These are phyloP conservation scores for Chlamydomonas reinhardtii DNA, from an alignment of 163 green algal species.

Conservation along the genomic window DNA sequence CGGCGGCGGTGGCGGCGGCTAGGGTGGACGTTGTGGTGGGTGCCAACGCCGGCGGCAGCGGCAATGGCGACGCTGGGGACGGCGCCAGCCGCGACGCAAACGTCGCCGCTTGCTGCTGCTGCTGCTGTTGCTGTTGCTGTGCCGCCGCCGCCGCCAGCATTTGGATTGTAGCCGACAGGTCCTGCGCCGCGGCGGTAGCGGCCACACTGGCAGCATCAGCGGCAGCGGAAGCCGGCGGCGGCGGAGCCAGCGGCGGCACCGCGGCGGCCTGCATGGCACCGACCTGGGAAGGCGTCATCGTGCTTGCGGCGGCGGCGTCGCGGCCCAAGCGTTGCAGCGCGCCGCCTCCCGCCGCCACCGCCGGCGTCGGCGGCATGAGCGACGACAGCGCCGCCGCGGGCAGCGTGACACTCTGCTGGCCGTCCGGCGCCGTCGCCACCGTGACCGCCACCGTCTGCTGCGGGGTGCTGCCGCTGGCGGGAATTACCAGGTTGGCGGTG, in stretches of 20 bases:
- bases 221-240: neutral
- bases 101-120: neutral
- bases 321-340: neutral
- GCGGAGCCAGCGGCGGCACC: neutral
- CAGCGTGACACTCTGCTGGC: slow-evolving; percentile 35
- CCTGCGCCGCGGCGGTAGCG: neutral
- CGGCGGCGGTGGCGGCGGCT: slow-evolving; percentile 17
- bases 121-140: neutral
- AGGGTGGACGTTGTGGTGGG: slow-evolving; percentile 1
- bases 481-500: slow-evolving; percentile 30
- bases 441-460: slow-evolving; percentile 38
- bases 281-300: too few relatives aligned
- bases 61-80: neutral
- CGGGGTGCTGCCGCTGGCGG: neutral
- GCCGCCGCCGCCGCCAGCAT: too few relatives aligned
- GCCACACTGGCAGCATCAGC: neutral
- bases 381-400: slow-evolving; percentile 17
- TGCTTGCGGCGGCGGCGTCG: neutral
- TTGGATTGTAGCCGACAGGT: too few relatives aligned
- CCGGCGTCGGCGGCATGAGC: slow-evolving; percentile 1
- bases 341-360: neutral
- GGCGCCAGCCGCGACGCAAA: neutral
- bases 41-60: neutral
- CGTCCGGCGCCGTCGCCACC: slow-evolving; percentile 20
- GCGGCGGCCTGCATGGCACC: neutral